Percentiles rank a stretch among this genome's conserved stretches.
phyloP scores from a whole-genome alignment of 2,329 filamentous ascomycete genomes.

The Trichophyton schoenleinii region DNA sequence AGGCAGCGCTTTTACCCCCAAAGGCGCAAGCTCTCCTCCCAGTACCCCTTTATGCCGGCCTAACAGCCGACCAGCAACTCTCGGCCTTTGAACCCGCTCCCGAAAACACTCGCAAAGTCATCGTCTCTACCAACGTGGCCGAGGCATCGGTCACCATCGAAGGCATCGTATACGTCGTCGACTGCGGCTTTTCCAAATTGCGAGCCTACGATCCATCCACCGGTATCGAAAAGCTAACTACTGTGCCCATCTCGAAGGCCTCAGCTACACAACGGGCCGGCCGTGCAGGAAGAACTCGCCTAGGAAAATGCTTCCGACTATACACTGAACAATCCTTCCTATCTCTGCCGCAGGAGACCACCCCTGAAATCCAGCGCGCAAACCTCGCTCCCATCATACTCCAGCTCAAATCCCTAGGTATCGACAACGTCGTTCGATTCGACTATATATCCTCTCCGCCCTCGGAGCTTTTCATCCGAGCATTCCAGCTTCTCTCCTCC shows the following conservation, averaged over 20 bases:
- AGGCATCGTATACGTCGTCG: slow-evolving; percentile 80
- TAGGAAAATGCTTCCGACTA: slow-evolving; percentile 87
- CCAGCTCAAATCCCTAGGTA: slow-evolving; percentile 86
- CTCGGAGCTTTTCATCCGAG: slow-evolving; percentile 69
- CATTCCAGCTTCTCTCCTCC: slow-evolving; percentile 75
- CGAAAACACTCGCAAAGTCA: slow-evolving; percentile 74
- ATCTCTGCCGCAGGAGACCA: slow-evolving; percentile 55
- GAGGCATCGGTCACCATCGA: slow-evolving; percentile 93
- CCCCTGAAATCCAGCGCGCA: slow-evolving; percentile 83
- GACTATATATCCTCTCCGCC: slow-evolving; percentile 80
- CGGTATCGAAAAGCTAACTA: slow-evolving; percentile 76
- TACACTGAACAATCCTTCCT: slow-evolving; percentile 68
- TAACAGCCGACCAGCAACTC: slow-evolving; percentile 85
- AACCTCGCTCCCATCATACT: slow-evolving; percentile 80
- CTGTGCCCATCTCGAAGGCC: slow-evolving; percentile 73
- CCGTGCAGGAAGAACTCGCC: slow-evolving; percentile 72
- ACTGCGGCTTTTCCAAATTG: slow-evolving; percentile 83
- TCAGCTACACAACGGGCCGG: slow-evolving; percentile 86
- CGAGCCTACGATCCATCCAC: slow-evolving; percentile 72
- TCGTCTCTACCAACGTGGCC: slow-evolving; percentile 90
- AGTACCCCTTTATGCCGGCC: slow-evolving; percentile 75
- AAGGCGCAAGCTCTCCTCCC: slow-evolving; percentile 50
- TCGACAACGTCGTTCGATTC: slow-evolving; percentile 87
- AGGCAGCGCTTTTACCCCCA: slow-evolving; percentile 49
- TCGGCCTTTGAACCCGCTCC: slow-evolving; percentile 80